Percentiles rank a stretch among this genome's conserved stretches.
phyloP scores from a whole-genome alignment of 2,329 filamentous ascomycete genomes.

The Claviceps sp. region DNA sequence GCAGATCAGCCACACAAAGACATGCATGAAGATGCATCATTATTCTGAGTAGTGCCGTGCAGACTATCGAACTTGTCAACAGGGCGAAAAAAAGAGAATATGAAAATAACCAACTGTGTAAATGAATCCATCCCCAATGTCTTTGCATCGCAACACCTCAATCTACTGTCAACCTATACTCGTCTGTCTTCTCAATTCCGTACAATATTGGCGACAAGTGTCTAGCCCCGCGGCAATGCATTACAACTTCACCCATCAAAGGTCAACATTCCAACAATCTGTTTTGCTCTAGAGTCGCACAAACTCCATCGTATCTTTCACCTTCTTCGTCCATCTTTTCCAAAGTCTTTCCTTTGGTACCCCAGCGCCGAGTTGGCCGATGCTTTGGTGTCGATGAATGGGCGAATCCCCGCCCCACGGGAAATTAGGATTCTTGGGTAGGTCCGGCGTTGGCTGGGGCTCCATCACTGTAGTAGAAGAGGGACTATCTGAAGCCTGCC shows the following conservation, averaged over 20 bases:
- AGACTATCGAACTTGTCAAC: not conserved
- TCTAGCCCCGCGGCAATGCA: not conserved
- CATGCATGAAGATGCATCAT: not conserved
- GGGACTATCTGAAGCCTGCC: slow-evolving; percentile 6
- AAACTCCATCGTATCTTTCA: not conserved
- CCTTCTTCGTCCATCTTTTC: slow-evolving; percentile 1
- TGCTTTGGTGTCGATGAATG: slow-evolving; percentile 21
- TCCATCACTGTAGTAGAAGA: slow-evolving; percentile 7
- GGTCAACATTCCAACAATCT: not conserved
- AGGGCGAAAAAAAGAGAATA: not conserved
- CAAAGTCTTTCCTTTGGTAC: slow-evolving; percentile 6
- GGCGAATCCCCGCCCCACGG: slow-evolving; percentile 24
- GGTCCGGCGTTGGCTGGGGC: slow-evolving; percentile 5
- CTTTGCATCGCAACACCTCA: not conserved
- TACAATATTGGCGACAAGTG: not conserved
- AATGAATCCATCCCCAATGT: not conserved
- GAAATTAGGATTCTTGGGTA: slow-evolving; percentile 19
- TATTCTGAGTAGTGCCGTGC: slow-evolving; percentile 1
- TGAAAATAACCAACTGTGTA: not conserved
- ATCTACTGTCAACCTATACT: not conserved
- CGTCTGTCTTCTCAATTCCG: not conserved
- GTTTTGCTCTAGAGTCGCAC: not conserved
- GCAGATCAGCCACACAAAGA: not conserved
- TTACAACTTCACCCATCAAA: not conserved
- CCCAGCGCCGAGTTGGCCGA: slow-evolving; percentile 14